These are phyloP conservation scores for Henckelia pumila DNA, from an alignment of 257 asterid species.

Conservation along the genomic window DNA sequence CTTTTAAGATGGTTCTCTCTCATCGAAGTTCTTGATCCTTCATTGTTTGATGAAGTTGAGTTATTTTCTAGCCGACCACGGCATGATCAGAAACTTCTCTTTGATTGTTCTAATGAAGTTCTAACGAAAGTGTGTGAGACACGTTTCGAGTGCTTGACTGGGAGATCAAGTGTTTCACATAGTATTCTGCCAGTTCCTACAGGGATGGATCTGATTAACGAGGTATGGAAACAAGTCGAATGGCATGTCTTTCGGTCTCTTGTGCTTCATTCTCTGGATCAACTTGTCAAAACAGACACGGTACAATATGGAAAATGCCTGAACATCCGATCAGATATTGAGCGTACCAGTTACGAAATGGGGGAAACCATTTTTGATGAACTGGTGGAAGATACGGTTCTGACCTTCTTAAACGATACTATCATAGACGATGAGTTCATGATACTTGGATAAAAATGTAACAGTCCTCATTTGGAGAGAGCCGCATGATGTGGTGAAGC, in stretches of 20 bases:
- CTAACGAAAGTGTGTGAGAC: conserved; percentile 57
- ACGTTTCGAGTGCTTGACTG: conserved; percentile 51
- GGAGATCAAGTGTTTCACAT: conserved; percentile 34
- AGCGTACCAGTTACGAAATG: background rate
- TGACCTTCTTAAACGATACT: background rate
- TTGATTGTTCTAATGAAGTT: conserved; percentile 73
- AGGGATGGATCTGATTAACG: conserved; percentile 77
- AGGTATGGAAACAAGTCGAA: conserved; percentile 77
- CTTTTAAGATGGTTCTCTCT: conserved; percentile 69
- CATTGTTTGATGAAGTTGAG: conserved; percentile 86
- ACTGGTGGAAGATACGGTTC: background rate
- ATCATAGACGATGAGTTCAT: background rate
- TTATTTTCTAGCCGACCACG: conserved; percentile 69
- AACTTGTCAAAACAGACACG: conserved; percentile 27
- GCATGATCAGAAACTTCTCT: conserved; percentile 77
- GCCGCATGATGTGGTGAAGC: background rate
- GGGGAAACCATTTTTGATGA: background rate
- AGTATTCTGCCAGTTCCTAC: conserved; percentile 47
- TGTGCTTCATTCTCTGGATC: conserved; percentile 55
- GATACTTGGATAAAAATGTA: background rate
- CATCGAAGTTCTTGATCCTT: conserved; percentile 62
- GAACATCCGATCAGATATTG: background rate
- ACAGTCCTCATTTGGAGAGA: background rate
- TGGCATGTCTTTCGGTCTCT: conserved; percentile 42
- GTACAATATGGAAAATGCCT: background rate